These are phyloP conservation scores for Taiozyma sp. DNA, from an alignment of 1,139 yeast species.

Conservation along the genomic window DNA sequence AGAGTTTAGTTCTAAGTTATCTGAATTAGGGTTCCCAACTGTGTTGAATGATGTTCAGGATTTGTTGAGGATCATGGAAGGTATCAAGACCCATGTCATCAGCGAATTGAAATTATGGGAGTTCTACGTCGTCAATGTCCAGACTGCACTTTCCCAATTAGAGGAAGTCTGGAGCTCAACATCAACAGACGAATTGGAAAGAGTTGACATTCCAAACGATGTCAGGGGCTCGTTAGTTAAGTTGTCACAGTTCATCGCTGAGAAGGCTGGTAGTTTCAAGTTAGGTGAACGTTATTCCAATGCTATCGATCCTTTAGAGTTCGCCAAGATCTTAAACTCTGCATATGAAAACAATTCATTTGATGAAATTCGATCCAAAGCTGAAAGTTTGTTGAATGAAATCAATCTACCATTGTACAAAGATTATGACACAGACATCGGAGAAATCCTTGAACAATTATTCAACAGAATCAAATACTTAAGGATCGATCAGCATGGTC, in stretches of 20 bases:
- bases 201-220: slow-evolving; percentile 37
- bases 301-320: slow-evolving; percentile 41
- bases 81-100: slow-evolving; percentile 61
- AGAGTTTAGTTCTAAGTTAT: slow-evolving; percentile 54
- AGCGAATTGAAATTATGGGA: slow-evolving; percentile 77
- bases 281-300: slow-evolving; percentile 47
- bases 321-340: slow-evolving; percentile 42
- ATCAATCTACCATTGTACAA: slow-evolving; percentile 68
- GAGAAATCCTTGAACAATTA: slow-evolving; percentile 59
- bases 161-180: slow-evolving; percentile 21
- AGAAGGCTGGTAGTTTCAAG: slow-evolving; percentile 34
- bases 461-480: slow-evolving; percentile 70
- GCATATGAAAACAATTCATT: slow-evolving; percentile 22
- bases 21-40: slow-evolving; percentile 54
- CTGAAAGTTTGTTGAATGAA: slow-evolving; percentile 60
- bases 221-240: slow-evolving; percentile 33
- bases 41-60: slow-evolving; percentile 45
- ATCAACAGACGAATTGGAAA: slow-evolving; percentile 20
- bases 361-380: slow-evolving; percentile 35
- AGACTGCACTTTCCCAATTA: slow-evolving; percentile 27
- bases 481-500: slow-evolving; percentile 77
- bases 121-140: slow-evolving; percentile 66
- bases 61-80: slow-evolving; percentile 54
- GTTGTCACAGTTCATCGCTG: slow-evolving; percentile 47
- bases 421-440: slow-evolving; percentile 70